These are phyloP conservation scores for Tetrapisispora taiwanensis DNA, from an alignment of 805 yeast genomes.

Conservation along the genomic window DNA sequence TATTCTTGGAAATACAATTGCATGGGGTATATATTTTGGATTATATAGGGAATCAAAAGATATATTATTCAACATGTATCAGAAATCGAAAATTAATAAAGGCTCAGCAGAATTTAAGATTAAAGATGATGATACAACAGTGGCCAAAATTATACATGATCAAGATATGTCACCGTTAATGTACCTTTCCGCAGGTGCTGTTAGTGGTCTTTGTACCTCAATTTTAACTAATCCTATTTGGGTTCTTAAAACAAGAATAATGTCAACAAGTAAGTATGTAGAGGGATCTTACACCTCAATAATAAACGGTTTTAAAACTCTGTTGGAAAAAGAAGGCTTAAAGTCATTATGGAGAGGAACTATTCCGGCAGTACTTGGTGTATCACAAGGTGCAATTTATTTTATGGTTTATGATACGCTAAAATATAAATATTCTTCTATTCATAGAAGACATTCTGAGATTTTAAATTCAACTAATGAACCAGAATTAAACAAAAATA, in stretches of 20 bases:
- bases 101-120: neutral
- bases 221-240: constrained; percentile 84
- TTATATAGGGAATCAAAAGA: constrained; percentile 58
- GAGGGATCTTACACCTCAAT: constrained; percentile 40
- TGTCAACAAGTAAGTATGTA: constrained; percentile 35
- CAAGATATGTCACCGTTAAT: constrained; percentile 32
- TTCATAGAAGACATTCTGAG: neutral
- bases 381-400: constrained; percentile 82
- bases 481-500: constrained; percentile 7
- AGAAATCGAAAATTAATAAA: constrained; percentile 7
- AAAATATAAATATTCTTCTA: constrained; percentile 33
- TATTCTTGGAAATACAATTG: constrained; percentile 68
- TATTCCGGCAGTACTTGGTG: constrained; percentile 66
- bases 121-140: constrained; percentile 2
- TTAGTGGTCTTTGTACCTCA: constrained; percentile 71
- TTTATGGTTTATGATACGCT: constrained; percentile 76
- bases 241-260: constrained; percentile 86
- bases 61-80: constrained; percentile 10
- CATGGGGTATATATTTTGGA: constrained; percentile 85
- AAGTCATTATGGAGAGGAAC: constrained; percentile 63
- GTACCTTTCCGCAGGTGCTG: constrained; percentile 45
- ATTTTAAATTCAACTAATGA: neutral
- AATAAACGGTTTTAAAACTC: constrained; percentile 41
- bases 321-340: constrained; percentile 47
- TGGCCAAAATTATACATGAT: constrained; percentile 17